Percentiles rank a stretch among this genome's conserved stretches.
Evolutionary conservation across 768 basidiomycete species (phyloP).

Genomic region (Boletus barrowsii): DNA sequence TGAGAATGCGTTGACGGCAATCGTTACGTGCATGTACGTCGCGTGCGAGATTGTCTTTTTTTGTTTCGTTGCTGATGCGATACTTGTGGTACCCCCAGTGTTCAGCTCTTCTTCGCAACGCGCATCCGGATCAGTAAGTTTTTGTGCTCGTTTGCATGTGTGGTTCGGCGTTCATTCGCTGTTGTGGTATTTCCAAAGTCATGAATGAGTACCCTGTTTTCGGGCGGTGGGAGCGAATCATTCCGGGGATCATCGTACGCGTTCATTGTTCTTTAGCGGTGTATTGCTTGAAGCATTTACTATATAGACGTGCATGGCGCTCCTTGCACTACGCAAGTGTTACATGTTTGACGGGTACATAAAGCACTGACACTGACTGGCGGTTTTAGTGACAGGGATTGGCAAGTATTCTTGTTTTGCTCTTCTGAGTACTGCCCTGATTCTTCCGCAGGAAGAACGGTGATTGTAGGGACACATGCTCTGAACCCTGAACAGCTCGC

Average conservation of each 20-base stretch:
- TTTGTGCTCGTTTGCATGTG: background rate
- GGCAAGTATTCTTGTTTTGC: background rate
- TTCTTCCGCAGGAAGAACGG: background rate
- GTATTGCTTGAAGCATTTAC: background rate
- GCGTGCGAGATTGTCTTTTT: background rate
- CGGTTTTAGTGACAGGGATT: background rate
- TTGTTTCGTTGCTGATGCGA: too few species aligned
- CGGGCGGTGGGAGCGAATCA: background rate
- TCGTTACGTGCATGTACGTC: slow-evolving; percentile 2
- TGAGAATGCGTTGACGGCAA: background rate
- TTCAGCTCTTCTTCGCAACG: slow-evolving; percentile 5
- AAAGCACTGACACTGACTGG: background rate
- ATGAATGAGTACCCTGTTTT: slow-evolving; percentile 1
- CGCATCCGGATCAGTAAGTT: slow-evolving; percentile 3
- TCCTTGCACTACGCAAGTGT: background rate
- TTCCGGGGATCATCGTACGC: slow-evolving; percentile 4
- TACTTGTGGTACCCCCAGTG: background rate
- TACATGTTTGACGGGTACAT: background rate
- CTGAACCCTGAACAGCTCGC: background rate
- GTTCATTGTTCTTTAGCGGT: background rate
- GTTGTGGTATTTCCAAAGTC: background rate
- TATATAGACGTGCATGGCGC: background rate
- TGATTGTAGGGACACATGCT: background rate
- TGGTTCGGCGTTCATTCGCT: background rate
- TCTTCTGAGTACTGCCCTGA: background rate